Base-by-base conservation (phyloP, 192 early-diverging fungal species). In the Coemansia sp. region DNA sequence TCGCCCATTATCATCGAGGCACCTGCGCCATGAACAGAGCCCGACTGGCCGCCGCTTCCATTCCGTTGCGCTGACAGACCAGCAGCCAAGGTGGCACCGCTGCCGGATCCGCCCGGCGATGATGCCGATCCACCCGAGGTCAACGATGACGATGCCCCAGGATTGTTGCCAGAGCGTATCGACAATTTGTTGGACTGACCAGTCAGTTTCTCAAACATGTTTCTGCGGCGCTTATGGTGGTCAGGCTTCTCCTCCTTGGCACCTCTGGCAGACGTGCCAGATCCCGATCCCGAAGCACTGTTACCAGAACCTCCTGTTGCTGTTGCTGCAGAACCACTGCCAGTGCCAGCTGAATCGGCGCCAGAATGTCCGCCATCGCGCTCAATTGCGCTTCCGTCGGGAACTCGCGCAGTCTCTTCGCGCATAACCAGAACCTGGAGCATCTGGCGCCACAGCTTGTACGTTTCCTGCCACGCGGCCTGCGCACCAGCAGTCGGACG, bases 361-460 rank as follows among this genome's bases (percentile, higher is more conserved):
- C 51, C 51, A 12, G 51, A 19, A 54, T 25, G 51, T 53, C 59
- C 48, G 7, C 46, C 12, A 5, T 79, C 77, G 69, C 77, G 77
- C 49, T 79, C 77, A 0, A 45, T 25, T 0, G 55, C 48, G 16
- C 13, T 51, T n/a, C n/a, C 44, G 11, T 83, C 80, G 9, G 80
- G 71, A 32, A 72, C 56, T 7, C 80, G 75, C 50, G 71, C 72
- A 0, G 75, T 74, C 38, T 83, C 80, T 56, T 83, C 80, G 55
- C 80, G 80, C 75, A 83, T 83, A 38, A 77, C 60, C 53, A 83
- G 64, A 11, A 77, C 80, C 51, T 83, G 80, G 38, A 84, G 64
- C 81, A 84, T 84, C 74, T 79, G 81, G 7, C 77, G 76, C 81
- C 81, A 84, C 44, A 79, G 81, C 76, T 79, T 79, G 74, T 79